Percentiles rank a stretch among this genome's conserved stretches.
Conservation (phyloP, 768 basidiomycete genomes). For the Crassisporium funariophilum region DNA sequence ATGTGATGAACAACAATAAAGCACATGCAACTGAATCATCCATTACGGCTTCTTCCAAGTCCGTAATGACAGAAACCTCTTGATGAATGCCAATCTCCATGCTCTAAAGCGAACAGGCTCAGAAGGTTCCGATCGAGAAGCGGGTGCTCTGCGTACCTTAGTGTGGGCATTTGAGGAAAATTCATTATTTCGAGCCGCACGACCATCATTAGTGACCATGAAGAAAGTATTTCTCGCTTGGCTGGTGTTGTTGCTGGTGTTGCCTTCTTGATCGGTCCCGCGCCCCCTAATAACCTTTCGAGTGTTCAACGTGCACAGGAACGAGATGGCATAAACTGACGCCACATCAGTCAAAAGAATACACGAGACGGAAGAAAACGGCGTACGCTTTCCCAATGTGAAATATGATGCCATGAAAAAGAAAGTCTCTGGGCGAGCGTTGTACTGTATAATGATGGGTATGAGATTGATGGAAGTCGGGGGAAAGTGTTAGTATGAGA, state of each 20-base stretch:
- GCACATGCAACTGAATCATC: too few species aligned
- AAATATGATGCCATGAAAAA: slow-evolving; percentile 62
- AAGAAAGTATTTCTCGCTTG: slow-evolving; percentile 21
- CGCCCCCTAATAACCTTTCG: slow-evolving; percentile 50
- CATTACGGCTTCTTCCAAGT: slow-evolving; percentile 22
- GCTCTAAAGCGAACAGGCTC: slow-evolving; percentile 20
- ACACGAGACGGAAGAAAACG: not conserved
- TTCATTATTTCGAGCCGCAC: slow-evolving; percentile 10
- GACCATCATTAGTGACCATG: slow-evolving; percentile 24
- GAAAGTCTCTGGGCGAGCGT: slow-evolving; percentile 51
- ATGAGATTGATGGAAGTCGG: not conserved
- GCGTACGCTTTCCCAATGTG: slow-evolving; percentile 58
- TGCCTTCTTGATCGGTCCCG: slow-evolving; percentile 46
- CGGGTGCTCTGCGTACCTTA: slow-evolving; percentile 2
- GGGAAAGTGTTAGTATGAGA: not conserved
- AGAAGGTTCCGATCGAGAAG: not conserved
- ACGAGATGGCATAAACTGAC: slow-evolving; percentile 47
- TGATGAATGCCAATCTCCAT: slow-evolving; percentile 33
- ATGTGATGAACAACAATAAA: too few species aligned
- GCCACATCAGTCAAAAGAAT: not conserved
- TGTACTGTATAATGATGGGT: slow-evolving; percentile 42
- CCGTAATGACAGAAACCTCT: slow-evolving; percentile 32
- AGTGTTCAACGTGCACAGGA: slow-evolving; percentile 55
- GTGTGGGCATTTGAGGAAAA: slow-evolving; percentile 4
- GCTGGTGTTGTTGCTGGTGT: slow-evolving; percentile 20